Percentiles rank a stretch among this genome's conserved stretches.
phyloP scores from a whole-genome alignment of 192 early-diverging fungal species.

The Backusella parvicylindrica region DNA sequence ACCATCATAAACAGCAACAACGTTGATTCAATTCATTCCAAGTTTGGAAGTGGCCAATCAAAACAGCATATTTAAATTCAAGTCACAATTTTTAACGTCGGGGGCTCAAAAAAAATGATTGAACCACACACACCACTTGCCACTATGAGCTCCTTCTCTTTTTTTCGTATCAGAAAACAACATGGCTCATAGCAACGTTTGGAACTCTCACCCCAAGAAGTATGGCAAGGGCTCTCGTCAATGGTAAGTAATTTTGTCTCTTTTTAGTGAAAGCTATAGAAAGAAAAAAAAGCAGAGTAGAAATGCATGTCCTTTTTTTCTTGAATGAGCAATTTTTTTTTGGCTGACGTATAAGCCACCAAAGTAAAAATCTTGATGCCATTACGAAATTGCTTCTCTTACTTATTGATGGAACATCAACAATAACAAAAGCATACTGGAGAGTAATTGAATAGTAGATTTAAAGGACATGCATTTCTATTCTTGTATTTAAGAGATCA shows the following conservation, averaged over 20 bases:
- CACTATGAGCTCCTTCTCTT: background rate
- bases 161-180: slow-evolving; percentile 35
- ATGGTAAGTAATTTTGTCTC: slow-evolving; percentile 61
- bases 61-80: background rate
- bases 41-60: background rate
- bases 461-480: background rate
- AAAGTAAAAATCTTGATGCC: background rate
- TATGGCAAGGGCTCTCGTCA: slow-evolving; percentile 99
- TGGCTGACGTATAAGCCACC: slow-evolving; percentile 6
- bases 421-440: background rate
- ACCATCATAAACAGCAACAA: too few relatives aligned
- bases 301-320: background rate
- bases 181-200: slow-evolving; percentile 96
- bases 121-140: background rate
- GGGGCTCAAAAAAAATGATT: background rate
- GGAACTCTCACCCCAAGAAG: slow-evolving; percentile 95
- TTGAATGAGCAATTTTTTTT: background rate
- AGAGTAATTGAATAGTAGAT: background rate
- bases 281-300: background rate
- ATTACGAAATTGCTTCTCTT: background rate
- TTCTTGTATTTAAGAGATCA: background rate
- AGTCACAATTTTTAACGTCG: background rate
- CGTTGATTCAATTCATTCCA: too few relatives aligned
- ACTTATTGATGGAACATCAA: background rate
- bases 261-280: background rate